A percentile compares a stretch with the other conserved stretches of the same genome.
These are phyloP conservation scores for Antitrichia curtipendula DNA, from an alignment of 225 moss, liverwort and hornwort genomes.

Conservation along the genomic window DNA sequence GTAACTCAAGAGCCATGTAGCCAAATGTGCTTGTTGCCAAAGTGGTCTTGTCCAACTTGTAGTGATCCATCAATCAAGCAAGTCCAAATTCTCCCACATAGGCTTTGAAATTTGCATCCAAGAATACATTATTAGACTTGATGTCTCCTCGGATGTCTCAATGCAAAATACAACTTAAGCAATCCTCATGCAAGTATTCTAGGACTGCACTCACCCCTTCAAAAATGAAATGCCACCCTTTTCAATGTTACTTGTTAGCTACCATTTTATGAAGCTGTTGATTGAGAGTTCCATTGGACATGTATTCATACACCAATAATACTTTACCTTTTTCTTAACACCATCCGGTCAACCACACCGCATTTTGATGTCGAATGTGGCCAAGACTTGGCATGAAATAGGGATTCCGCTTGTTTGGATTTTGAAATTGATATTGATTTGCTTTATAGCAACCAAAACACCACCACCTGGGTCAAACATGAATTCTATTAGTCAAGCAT, in stretches of 20 bases:
- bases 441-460: background rate
- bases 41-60: background rate
- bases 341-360: background rate
- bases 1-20: background rate
- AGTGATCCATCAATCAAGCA: background rate
- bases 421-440: background rate
- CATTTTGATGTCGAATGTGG: background rate
- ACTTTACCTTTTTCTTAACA: background rate
- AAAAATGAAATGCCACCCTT: background rate
- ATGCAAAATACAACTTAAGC: background rate
- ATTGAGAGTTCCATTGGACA: background rate
- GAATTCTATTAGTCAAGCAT: background rate
- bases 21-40: background rate
- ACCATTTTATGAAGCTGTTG: background rate
- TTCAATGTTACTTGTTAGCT: background rate
- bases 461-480: background rate
- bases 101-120: background rate
- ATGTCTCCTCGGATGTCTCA: background rate
- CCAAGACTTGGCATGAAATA: background rate
- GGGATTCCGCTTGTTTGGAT: background rate
- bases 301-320: background rate
- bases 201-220: fast-evolving
- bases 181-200: background rate
- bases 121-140: background rate
- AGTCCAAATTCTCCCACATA: background rate